Conservation (phyloP, 352 stramenopile genomes). For the Achlya hypogyna region DNA sequence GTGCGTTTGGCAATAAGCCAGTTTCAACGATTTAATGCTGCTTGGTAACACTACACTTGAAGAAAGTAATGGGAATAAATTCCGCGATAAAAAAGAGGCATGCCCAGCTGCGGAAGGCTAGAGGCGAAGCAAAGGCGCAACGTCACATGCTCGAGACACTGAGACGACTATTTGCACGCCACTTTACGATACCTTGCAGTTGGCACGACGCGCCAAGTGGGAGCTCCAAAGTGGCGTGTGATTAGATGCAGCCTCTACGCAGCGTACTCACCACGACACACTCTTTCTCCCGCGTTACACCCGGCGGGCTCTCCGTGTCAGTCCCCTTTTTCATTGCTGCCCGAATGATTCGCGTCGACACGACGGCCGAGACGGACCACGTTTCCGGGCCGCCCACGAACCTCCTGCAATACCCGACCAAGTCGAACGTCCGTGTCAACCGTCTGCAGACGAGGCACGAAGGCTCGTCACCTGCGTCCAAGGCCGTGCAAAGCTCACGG, state of each 20-base stretch:
- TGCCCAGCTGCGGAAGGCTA: no score
- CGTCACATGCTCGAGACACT: neutral
- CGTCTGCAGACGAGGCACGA: neutral
- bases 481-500: neutral
- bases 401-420: conserved; percentile 3
- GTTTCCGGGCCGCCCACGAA: neutral
- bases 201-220: neutral
- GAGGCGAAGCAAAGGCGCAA: neutral
- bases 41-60: neutral
- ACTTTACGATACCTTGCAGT: neutral
- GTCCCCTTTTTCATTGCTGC: conserved; percentile 5
- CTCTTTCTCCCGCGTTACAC: conserved; percentile 4
- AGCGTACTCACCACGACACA: neutral
- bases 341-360: conserved; percentile 1
- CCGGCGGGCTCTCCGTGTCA: neutral
- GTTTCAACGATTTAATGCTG: neutral
- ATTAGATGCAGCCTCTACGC: neutral
- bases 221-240: neutral
- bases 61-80: neutral
- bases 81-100: neutral
- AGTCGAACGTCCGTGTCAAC: neutral
- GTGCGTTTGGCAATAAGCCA: neutral
- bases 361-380: neutral
- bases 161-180: neutral
- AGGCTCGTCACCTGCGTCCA: neutral